Evolutionary conservation across 257 asterid species (phyloP), one percentile per base, ranked within the genome.

Genomic region (Salvia rosmarinus): DNA sequence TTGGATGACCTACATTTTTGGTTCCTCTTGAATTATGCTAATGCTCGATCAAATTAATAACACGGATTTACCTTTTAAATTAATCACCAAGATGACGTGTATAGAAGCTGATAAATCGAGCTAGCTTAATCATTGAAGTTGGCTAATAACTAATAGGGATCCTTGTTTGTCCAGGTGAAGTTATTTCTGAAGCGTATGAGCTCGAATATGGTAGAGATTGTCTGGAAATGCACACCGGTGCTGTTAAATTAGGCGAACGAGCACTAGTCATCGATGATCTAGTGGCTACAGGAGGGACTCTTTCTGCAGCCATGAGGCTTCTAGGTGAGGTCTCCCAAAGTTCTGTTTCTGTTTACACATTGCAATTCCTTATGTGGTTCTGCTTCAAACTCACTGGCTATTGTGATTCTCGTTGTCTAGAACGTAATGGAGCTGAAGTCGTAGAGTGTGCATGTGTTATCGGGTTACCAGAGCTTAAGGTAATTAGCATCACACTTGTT

Each of bases 281-380:
- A 76, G 91, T 92, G 54, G 98, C 98, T 52, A 92, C 98, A 0
- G 98, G 98, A 11, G 98, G 97, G 59, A 92, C 97, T 2, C 87
- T 92, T 6, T 79, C 89, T 57, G 98, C 98, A 11, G 97, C 95
- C 77, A 88, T 86, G 44, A 83, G 81, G 80, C 95, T 90, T 20
- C 79, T 92, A 63, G 98, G 98, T 90, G 55, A 68, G 64, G 8
- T 66, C 74, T 66, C 74, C 60, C 51, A 35, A 43, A 37, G 40
- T 49, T 52, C 12, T 5, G 42, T 57, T 4, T 71, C 6, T 17
- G 40, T 42, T 21, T 9, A 13, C 37, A 17, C 16, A 11, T 13
- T 42, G 54, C 55, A 21, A 20, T 9, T 44, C 2, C 2, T 19
- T 50, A 19, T 65, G 5, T 61, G 12, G 8, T 9, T 51, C 8